These are phyloP conservation scores for Postia placenta DNA, from an alignment of 768 basidiomycete genomes.

Conservation along the genomic window DNA sequence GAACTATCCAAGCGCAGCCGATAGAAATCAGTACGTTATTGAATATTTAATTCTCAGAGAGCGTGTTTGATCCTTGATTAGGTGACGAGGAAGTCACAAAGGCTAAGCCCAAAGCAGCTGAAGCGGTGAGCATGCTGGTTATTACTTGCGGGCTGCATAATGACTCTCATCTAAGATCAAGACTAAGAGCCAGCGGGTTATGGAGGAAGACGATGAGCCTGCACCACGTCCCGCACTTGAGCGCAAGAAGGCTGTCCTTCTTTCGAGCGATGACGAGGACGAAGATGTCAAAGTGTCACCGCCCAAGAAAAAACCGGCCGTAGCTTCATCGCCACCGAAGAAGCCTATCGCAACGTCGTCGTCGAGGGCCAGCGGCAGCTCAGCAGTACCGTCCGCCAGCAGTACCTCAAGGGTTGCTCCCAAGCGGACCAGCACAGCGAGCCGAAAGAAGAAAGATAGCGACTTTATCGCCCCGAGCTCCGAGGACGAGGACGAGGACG, in stretches of 20 bases:
- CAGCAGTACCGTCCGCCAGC: constrained; percentile 15
- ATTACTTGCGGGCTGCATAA: too few species aligned
- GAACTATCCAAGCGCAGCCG: not conserved
- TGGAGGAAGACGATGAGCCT: constrained; percentile 16
- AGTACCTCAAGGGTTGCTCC: constrained; percentile 14
- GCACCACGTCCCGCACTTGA: constrained; percentile 10
- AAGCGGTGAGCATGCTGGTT: not conserved
- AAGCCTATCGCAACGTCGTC: constrained; percentile 5
- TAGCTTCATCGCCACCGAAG: too few species aligned
- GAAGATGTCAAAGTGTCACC: constrained; percentile 16
- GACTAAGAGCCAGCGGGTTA: constrained; percentile 16
- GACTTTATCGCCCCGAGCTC: constrained; percentile 26
- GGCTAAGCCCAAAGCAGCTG: not conserved
- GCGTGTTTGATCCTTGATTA: too few species aligned
- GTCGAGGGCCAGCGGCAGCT: constrained; percentile 7
- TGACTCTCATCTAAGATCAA: too few species aligned
- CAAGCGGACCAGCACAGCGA: constrained; percentile 19
- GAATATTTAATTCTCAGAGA: too few species aligned
- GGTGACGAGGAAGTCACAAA: constrained; percentile 15
- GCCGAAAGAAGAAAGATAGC: constrained; percentile 27
- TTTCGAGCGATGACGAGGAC: constrained; percentile 23
- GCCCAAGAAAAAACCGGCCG: constrained; percentile 36
- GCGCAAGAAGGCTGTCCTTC: constrained; percentile 21
- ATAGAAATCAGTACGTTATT: constrained; percentile 21
- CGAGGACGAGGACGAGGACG: constrained; percentile 20